Percentiles rank a stretch among this genome's conserved stretches.
phyloP scores from a whole-genome alignment of 2,329 filamentous ascomycete species.

The Scolecobasidium constrictum region DNA sequence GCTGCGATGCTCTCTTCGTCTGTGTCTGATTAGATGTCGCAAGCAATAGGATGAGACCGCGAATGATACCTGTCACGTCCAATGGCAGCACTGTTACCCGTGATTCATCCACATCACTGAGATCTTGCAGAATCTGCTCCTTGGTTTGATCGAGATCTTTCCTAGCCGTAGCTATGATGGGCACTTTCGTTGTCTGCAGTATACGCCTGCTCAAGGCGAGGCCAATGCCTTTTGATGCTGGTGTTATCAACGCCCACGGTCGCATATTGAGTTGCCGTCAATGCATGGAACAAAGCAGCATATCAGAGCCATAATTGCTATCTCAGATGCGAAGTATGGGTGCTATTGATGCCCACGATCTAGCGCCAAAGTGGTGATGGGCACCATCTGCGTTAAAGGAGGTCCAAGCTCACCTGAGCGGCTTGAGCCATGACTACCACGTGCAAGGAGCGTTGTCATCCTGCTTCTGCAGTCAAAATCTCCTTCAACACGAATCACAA shows the following conservation, averaged over 20 bases:
- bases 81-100: conserved; percentile 42
- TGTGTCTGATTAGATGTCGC: too few relatives aligned
- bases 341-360: conserved; percentile 3
- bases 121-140: conserved; percentile 37
- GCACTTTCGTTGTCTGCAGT: conserved; percentile 44
- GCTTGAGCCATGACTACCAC: background rate
- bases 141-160: conserved; percentile 39
- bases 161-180: conserved; percentile 50
- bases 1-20: conserved; percentile 52
- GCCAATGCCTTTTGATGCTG: conserved; percentile 53
- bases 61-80: conserved; percentile 49
- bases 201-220: conserved; percentile 49
- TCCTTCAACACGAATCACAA: too few relatives aligned
- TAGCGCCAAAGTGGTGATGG: conserved; percentile 2
- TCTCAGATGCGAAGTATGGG: background rate
- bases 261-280: conserved; percentile 22
- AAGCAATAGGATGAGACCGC: too few relatives aligned
- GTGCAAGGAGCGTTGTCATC: background rate
- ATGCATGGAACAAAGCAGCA: too few relatives aligned
- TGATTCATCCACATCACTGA: conserved; percentile 34
- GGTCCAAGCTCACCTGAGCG: background rate
- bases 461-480: background rate
- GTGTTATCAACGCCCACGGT: conserved; percentile 42
- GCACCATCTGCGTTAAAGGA: background rate
- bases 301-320: too few relatives aligned